These are phyloP conservation scores for Pyricularia grisea DNA, from an alignment of 2,329 filamentous ascomycete genomes.

Conservation along the genomic window DNA sequence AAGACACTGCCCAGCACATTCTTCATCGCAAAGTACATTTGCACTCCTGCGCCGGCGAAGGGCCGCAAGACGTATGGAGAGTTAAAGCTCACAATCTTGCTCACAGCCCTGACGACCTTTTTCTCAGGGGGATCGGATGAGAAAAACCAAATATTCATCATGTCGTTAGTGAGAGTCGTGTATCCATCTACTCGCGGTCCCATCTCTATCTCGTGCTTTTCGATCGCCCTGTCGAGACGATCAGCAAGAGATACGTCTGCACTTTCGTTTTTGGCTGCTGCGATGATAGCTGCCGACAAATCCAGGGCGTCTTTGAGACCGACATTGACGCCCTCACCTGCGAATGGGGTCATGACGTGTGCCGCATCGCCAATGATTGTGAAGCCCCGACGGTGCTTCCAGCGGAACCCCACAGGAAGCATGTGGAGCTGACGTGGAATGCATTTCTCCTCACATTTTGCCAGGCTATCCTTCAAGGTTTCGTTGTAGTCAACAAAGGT, in stretches of 20 bases:
- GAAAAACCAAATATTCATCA: slow-evolving; percentile 36
- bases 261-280: slow-evolving; percentile 8
- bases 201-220: slow-evolving; percentile 27
- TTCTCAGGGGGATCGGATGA: slow-evolving; percentile 32
- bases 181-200: slow-evolving; percentile 23
- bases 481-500: slow-evolving; percentile 28
- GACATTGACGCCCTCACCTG: slow-evolving; percentile 26
- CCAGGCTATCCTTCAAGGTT: slow-evolving; percentile 28
- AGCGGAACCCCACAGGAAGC: slow-evolving; percentile 39
- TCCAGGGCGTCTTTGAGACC: slow-evolving; percentile 44
- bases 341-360: slow-evolving; percentile 47
- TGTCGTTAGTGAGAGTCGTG: slow-evolving; percentile 14
- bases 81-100: slow-evolving; percentile 17
- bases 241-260: not conserved
- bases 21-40: not conserved
- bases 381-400: slow-evolving; percentile 35
- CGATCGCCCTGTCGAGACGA: slow-evolving; percentile 23
- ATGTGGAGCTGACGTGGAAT: slow-evolving; percentile 37
- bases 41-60: not conserved
- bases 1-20: not conserved
- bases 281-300: slow-evolving; percentile 33
- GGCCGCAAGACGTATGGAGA: not conserved
- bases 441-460: slow-evolving; percentile 27
- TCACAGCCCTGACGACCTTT: slow-evolving; percentile 27
- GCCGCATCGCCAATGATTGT: slow-evolving; percentile 52